Evolutionary conservation across 2,329 filamentous ascomycete genomes (phyloP), one percentile per base, ranked within the genome.

Genomic region (Teratosphaeriaceae sp.): DNA sequence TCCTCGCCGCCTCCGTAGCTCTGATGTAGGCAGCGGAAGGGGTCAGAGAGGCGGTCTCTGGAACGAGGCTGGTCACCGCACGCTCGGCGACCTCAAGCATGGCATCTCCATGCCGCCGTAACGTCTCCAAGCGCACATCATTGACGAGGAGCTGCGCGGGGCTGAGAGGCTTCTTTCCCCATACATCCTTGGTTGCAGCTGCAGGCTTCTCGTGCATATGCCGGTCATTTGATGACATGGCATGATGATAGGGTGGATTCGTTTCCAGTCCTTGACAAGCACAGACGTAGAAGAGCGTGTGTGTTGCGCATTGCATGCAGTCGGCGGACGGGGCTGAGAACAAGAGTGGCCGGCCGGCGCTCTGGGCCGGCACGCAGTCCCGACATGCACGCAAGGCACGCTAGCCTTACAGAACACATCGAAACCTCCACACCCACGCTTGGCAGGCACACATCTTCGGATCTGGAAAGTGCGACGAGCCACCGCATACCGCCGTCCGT

Each of bases 61-160:
- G 63, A 1, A 67, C 50, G 12, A 68, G 43, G 13, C 53, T 55
- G 1, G 64, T 63, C 2, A 63, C 51, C 5, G 61, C 41, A 2
- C 62, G 49, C 41, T 68, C 64, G 22, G 59, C 57, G 51, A 66
- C 62, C 40, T 68, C 64, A 7, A 69, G 54, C 52, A 65, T 58
- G 4, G 58, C 55, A n/a, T 57, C 58, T n/a, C 51, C 49, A 24
- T 61, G 54, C n/a, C 53, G 45, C 13, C 59, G 50, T 46, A 55
- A 54, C 6, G 47, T 47, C 44, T 67, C 62, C 15, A 67, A 54
- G 2, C 60, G 58, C 11, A 68, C 50, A 48, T 68, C 65, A 49
- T 69, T 57, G 20, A 67, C 57, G 40, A 68, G 58, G 5, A 69
- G 46, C 44, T 67, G 63, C 2, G 58, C 54, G 3, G 65, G 67